phyloP scores from a whole-genome alignment of 495 filamentous ascomycete species.

The Venustampulla echinocandica region DNA sequence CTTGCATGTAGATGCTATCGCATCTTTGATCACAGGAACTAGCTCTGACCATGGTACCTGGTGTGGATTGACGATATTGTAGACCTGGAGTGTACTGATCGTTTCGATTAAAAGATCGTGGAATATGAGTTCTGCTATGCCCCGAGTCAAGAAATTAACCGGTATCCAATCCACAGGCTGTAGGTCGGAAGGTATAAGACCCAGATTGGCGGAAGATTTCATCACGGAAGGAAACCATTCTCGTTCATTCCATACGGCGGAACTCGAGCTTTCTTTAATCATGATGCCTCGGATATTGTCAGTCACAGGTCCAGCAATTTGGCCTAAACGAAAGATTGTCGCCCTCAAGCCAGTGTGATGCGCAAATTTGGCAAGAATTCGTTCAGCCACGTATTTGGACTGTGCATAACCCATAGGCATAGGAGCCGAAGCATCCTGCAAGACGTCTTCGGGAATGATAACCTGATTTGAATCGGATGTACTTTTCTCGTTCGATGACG shows the following conservation, averaged over 20 bases:
- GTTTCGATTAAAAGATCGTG: too few species aligned
- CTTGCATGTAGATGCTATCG: too few species aligned
- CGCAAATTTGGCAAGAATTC: constrained; percentile 39
- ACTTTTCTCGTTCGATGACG: too few species aligned
- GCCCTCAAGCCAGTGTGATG: constrained; percentile 30
- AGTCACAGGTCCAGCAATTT: constrained; percentile 42
- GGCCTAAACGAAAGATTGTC: constrained; percentile 45
- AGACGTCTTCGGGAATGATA: constrained; percentile 35
- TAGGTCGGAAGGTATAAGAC: constrained; percentile 31
- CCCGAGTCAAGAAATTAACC: constrained; percentile 34
- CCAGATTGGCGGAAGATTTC: constrained; percentile 33
- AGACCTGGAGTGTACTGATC: too few species aligned
- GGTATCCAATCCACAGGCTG: constrained; percentile 47
- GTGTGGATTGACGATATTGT: too few species aligned
- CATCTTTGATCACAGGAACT: too few species aligned
- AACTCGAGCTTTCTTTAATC: too few species aligned
- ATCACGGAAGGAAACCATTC: constrained; percentile 46
- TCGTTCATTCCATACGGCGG: constrained; percentile 42
- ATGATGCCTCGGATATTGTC: too few species aligned
- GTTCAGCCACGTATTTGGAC: constrained; percentile 44
- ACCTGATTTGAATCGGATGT: too few species aligned
- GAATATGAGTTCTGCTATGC: constrained; percentile 34
- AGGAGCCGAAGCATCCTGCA: constrained; percentile 31
- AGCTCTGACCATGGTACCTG: too few species aligned
- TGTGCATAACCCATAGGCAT: constrained; percentile 43